A percentile compares a stretch with the other conserved stretches of the same genome.
Conservation (phyloP, 75 land plant species). For the Cunninghamia lanceolata region DNA sequence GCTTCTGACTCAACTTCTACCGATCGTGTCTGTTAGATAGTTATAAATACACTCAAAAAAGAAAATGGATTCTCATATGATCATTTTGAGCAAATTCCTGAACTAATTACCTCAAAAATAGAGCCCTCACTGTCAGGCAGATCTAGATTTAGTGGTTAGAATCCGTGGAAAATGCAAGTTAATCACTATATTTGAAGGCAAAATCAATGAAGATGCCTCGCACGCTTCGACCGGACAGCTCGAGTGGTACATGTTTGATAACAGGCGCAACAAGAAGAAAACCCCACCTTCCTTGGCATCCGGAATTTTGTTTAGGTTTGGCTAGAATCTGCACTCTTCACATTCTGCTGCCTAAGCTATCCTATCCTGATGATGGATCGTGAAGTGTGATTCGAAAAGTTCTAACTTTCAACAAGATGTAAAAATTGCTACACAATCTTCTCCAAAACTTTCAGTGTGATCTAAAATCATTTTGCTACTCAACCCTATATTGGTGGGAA, state of each 20-base stretch:
- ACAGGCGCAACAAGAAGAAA: background rate
- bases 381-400: too few relatives aligned
- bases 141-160: background rate
- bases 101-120: background rate
- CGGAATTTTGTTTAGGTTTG: too few relatives aligned
- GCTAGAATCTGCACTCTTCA: too few relatives aligned
- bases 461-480: too few relatives aligned
- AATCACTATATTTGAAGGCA: background rate
- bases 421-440: too few relatives aligned
- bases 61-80: background rate
- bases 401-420: too few relatives aligned
- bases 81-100: background rate
- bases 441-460: too few relatives aligned
- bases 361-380: too few relatives aligned
- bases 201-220: too few relatives aligned
- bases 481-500: too few relatives aligned
- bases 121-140: background rate
- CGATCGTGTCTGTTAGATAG: background rate
- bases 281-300: background rate
- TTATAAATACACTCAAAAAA: background rate
- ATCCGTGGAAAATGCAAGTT: background rate
- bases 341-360: too few relatives aligned
- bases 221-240: background rate
- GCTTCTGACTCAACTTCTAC: background rate
- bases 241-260: background rate